phyloP scores from a whole-genome alignment of 768 basidiomycete species.

The Mycena venus region DNA sequence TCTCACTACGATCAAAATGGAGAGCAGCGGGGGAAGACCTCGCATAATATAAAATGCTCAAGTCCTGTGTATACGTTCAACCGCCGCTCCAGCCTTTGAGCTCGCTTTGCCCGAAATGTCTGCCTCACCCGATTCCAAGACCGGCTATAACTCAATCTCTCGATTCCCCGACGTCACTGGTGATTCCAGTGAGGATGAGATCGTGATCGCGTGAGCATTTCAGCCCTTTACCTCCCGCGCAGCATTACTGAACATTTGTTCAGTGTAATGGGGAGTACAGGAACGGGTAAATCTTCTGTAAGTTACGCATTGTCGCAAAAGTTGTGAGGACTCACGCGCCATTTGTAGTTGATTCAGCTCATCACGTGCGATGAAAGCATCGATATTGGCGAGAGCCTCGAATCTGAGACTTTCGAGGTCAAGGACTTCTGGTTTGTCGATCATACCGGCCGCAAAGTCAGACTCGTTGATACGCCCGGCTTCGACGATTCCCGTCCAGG shows the following conservation, averaged over 20 bases:
- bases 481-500: conserved; percentile 42
- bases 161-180: too few species aligned
- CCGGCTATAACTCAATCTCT: too few species aligned
- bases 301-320: not conserved
- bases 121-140: too few species aligned
- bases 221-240: not conserved
- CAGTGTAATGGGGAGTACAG: not conserved
- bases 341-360: not conserved
- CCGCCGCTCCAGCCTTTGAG: too few species aligned
- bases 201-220: conserved; percentile 3
- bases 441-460: conserved; percentile 28
- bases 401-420: not conserved
- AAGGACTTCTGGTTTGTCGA: conserved; percentile 7
- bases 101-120: too few species aligned
- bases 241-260: not conserved
- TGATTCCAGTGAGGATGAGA: too few species aligned
- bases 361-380: not conserved
- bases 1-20: too few species aligned
- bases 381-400: not conserved
- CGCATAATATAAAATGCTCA: too few species aligned
- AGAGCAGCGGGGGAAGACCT: too few species aligned
- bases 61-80: too few species aligned
- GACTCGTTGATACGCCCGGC: conserved; percentile 42
- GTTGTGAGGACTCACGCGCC: too few species aligned
- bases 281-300: too few species aligned